Conservation (phyloP, 345 rosid genomes). For the Brassica napus region DNA sequence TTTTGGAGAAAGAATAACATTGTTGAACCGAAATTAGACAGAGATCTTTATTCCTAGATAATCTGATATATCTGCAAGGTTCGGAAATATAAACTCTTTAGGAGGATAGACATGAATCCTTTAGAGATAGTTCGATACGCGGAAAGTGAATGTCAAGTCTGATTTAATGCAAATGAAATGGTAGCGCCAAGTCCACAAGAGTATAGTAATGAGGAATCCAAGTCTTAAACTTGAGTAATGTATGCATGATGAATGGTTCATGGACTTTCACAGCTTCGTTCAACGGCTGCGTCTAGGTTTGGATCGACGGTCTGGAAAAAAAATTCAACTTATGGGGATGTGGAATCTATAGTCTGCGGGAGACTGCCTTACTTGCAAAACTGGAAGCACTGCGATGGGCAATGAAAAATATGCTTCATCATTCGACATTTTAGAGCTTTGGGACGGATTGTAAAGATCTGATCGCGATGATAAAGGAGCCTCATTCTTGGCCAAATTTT, state of each 20-base stretch:
- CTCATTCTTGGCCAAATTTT: no score
- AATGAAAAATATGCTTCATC: no score
- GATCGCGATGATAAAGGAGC: no score
- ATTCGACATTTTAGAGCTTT: no score
- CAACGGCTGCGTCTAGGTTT: neutral
- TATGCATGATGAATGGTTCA: neutral
- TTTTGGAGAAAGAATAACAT: neutral
- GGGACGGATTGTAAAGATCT: no score
- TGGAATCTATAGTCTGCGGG: neutral
- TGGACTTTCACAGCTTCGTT: neutral
- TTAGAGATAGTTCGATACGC: neutral
- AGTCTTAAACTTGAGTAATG: neutral
- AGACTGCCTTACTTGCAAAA: no score
- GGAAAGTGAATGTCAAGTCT: neutral
- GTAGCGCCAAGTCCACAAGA: neutral
- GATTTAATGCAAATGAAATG: neutral
- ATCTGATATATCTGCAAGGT: neutral
- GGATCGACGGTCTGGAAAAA: neutral
- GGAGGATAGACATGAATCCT: neutral
- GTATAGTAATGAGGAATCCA: neutral
- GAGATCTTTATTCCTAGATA: neutral
- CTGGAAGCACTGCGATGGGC: no score
- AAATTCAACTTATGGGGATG: neutral
- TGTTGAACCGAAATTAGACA: neutral
- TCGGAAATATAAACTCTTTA: neutral